Evolutionary conservation across 1,284 basidiomycete species (phyloP).

Genomic region (Vanrija sp.): DNA sequence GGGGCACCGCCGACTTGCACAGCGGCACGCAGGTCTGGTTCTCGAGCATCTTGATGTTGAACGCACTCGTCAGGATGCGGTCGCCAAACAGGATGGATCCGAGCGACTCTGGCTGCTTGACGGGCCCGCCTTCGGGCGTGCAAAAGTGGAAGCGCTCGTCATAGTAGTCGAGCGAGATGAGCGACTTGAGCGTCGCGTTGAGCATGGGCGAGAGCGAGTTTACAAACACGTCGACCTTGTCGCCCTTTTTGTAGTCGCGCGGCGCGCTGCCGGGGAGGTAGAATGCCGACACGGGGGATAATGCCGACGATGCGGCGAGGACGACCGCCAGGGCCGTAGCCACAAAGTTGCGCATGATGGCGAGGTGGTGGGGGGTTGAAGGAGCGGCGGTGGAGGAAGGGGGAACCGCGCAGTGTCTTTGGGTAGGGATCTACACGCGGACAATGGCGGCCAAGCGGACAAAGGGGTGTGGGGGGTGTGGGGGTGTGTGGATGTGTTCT

Average conservation of each 20-base stretch:
- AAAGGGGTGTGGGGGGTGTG: too few species aligned
- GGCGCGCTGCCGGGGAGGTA: constrained; percentile 74
- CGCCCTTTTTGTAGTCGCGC: constrained; percentile 65
- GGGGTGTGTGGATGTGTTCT: too few species aligned
- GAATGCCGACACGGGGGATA: constrained; percentile 52
- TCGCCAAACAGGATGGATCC: constrained; percentile 95
- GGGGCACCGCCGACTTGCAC: constrained; percentile 63
- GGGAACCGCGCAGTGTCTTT: too few species aligned
- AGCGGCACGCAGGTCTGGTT: constrained; percentile 67
- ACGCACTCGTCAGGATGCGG: constrained; percentile 86
- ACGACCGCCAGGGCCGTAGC: constrained; percentile 14
- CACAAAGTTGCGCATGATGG: constrained; percentile 15
- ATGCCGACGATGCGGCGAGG: constrained; percentile 10
- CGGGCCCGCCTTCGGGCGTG: constrained; percentile 67
- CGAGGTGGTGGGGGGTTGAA: background rate
- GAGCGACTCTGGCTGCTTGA: constrained; percentile 78
- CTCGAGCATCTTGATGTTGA: constrained; percentile 55
- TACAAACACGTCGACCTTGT: constrained; percentile 67
- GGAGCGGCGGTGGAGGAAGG: background rate
- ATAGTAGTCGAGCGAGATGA: constrained; percentile 40
- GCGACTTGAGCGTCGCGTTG: constrained; percentile 65
- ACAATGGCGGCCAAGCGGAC: too few species aligned
- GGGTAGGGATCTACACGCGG: too few species aligned
- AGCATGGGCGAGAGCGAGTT: constrained; percentile 85
- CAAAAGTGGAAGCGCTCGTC: constrained; percentile 74